Evolutionary conservation across 2,329 filamentous ascomycete genomes (phyloP).

Genomic region (Dactylonectria estremocensis): DNA sequence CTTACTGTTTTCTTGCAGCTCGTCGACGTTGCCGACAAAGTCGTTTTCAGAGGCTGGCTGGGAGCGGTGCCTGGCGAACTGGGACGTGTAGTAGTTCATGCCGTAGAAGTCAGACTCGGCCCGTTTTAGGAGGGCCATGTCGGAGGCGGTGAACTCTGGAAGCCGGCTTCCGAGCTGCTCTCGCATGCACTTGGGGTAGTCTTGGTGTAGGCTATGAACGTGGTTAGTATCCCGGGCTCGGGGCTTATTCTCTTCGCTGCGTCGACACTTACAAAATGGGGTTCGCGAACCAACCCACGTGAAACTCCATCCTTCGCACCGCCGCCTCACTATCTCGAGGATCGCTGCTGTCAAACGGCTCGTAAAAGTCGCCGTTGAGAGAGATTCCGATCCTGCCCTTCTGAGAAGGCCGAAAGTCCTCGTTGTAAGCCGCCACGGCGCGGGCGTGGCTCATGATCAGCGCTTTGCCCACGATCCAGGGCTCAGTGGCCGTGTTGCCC

Average conservation of each 20-base stretch:
- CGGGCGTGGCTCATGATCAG: conserved; percentile 56
- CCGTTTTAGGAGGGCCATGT: conserved; percentile 45
- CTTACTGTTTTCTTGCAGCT: conserved; percentile 27
- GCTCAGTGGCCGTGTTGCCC: conserved; percentile 55
- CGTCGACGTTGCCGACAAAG: conserved; percentile 33
- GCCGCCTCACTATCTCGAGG: conserved; percentile 50
- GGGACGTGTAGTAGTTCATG: conserved; percentile 41
- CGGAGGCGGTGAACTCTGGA: conserved; percentile 48
- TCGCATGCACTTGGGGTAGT: conserved; percentile 57
- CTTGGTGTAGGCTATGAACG: conserved; percentile 43
- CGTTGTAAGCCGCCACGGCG: conserved; percentile 51
- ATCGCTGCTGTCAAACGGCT: conserved; percentile 52
- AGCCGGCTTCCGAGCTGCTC: conserved; percentile 51
- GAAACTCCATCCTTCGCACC: conserved; percentile 55
- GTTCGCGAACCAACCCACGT: conserved; percentile 58
- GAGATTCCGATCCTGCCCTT: conserved; percentile 54
- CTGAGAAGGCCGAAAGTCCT: conserved; percentile 50
- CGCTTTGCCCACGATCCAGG: conserved; percentile 55
- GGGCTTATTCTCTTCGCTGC: too few species aligned
- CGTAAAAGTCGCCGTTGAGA: conserved; percentile 57
- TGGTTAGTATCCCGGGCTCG: neutral
- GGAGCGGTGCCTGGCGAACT: conserved; percentile 26
- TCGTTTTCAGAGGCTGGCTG: conserved; percentile 11
- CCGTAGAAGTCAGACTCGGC: conserved; percentile 43
- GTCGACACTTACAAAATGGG: conserved; percentile 51